Percentiles rank a stretch among this genome's conserved stretches.
Conservation (phyloP, 306 rosid genomes). For the Quercus berberidifolia region DNA sequence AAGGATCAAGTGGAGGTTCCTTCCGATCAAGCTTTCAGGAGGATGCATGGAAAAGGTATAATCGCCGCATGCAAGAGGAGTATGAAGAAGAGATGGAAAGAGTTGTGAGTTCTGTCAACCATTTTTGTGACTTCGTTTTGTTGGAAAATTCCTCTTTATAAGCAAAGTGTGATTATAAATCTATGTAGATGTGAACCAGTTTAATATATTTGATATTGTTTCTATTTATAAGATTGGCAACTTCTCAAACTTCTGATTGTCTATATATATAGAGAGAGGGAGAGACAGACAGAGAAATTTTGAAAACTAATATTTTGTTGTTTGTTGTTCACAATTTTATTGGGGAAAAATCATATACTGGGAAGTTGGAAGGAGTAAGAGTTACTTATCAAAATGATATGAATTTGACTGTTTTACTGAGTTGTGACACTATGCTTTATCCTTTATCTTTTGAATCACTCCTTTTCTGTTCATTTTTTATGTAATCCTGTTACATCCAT, state of each 20-base stretch:
- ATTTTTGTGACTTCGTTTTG: not conserved
- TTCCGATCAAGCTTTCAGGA: slow-evolving; percentile 73
- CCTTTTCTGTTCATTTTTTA: not conserved
- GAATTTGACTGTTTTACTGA: not conserved
- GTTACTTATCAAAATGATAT: not conserved
- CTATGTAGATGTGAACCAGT: not conserved
- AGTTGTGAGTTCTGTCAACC: slow-evolving; percentile 57
- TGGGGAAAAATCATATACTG: not conserved
- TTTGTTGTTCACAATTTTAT: too few species aligned
- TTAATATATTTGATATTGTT: not conserved
- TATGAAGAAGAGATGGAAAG: slow-evolving; percentile 97
- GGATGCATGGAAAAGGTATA: slow-evolving; percentile 84
- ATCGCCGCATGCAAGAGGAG: slow-evolving; percentile 89
- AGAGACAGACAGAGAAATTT: too few species aligned
- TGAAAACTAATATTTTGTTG: too few species aligned
- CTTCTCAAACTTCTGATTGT: not conserved
- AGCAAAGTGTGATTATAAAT: not conserved
- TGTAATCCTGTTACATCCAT: not conserved
- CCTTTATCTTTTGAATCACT: not conserved
- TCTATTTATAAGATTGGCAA: not conserved
- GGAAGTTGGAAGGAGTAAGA: not conserved
- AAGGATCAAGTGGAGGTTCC: slow-evolving; percentile 51
- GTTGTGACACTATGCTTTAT: not conserved
- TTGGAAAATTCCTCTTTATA: not conserved
- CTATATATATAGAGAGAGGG: too few species aligned